Percentiles rank a stretch among this genome's conserved stretches.
phyloP scores from a whole-genome alignment of 257 asterid species.

The Jacaranda copaia region DNA sequence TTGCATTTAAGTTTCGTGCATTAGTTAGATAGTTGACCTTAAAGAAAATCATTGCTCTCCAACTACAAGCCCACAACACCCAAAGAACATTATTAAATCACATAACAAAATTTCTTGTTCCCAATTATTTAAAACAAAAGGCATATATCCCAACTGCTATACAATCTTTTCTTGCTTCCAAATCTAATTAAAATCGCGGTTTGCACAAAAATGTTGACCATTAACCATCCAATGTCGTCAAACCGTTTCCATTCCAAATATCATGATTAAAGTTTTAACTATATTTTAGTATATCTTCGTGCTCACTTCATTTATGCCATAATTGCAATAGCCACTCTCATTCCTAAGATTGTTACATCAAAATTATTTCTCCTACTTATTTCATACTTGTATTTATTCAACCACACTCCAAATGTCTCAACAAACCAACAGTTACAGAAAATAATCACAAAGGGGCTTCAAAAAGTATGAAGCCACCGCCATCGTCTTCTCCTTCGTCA shows the following conservation, averaged over 20 bases:
- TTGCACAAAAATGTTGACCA: constrained; percentile 23
- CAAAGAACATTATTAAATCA: too few species aligned
- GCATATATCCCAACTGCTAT: too few species aligned
- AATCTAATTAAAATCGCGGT: neutral
- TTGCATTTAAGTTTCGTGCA: neutral
- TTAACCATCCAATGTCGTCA: constrained; percentile 21
- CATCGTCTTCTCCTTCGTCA: constrained; percentile 48
- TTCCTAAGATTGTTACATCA: neutral
- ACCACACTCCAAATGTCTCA: constrained; percentile 21
- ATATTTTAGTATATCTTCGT: constrained; percentile 33
- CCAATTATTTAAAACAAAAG: neutral
- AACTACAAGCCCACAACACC: neutral
- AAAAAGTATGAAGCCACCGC: constrained; percentile 46
- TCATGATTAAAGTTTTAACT: neutral
- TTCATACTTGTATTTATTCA: constrained; percentile 47
- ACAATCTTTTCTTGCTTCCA: too few species aligned
- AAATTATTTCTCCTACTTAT: constrained; percentile 20
- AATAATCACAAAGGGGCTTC: constrained; percentile 4
- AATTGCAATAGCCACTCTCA: constrained; percentile 2
- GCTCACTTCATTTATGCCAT: constrained; percentile 33
- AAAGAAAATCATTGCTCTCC: constrained; percentile 16
- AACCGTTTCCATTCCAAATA: neutral
- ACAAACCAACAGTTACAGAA: neutral
- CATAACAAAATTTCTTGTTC: neutral
- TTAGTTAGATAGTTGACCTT: constrained; percentile 35